These are phyloP conservation scores for Flaveria trinervia DNA, from an alignment of 129 eudicot genomes.

Conservation along the genomic window DNA sequence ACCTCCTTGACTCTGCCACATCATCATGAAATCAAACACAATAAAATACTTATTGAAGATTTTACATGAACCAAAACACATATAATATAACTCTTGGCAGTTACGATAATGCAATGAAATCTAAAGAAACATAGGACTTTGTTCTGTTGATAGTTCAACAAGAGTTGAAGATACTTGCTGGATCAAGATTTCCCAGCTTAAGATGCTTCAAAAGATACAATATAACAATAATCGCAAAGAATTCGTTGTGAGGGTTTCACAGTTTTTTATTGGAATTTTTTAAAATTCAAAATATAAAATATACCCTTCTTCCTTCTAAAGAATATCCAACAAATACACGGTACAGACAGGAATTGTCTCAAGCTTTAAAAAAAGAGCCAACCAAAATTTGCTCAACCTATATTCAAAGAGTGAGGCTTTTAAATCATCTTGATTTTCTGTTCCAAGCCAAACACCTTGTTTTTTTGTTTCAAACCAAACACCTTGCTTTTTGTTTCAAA, in stretches of 20 bases:
- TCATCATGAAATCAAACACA: slow-evolving; percentile 5
- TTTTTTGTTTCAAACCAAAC: neutral
- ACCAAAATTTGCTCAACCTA: neutral
- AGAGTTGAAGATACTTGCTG: neutral
- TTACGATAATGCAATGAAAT: slow-evolving; percentile 1
- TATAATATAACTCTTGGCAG: neutral
- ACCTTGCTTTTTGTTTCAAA: neutral
- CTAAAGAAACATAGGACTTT: neutral
- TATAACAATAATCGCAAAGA: neutral
- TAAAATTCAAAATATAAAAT: neutral
- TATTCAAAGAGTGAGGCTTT: neutral
- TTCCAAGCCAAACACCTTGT: neutral
- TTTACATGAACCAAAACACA: slow-evolving; percentile 13
- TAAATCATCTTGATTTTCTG: neutral
- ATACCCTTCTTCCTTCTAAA: too few relatives aligned
- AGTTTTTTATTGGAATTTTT: neutral
- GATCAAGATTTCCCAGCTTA: slow-evolving; percentile 2
- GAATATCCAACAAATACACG: neutral
- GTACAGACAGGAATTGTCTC: neutral
- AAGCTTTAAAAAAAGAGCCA: neutral
- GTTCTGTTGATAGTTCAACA: neutral
- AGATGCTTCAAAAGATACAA: slow-evolving; percentile 8
- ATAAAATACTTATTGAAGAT: neutral
- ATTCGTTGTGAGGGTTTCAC: neutral
- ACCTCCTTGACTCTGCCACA: slow-evolving; percentile 54